Percentiles rank a stretch among this genome's conserved stretches.
Evolutionary conservation across 305 asterid genomes (phyloP).

Genomic region (Nicotiana rustica): DNA sequence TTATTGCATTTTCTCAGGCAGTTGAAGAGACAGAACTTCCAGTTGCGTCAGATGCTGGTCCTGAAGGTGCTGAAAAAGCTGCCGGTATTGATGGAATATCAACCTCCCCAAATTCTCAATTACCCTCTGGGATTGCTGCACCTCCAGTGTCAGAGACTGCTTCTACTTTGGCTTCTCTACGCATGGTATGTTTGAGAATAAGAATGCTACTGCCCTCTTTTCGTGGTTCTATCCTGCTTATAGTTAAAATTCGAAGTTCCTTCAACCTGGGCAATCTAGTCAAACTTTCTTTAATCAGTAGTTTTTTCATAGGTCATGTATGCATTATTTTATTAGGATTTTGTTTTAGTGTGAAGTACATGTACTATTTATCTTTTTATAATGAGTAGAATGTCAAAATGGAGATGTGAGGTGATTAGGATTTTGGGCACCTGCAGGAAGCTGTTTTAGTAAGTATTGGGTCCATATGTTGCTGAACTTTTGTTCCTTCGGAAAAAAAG

Average conservation of each 20-base stretch:
- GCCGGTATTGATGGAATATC: constrained; percentile 51
- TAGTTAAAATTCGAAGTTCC: background rate
- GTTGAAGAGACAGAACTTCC: constrained; percentile 55
- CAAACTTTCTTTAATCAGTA: constrained; percentile 1
- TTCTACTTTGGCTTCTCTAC: constrained; percentile 81
- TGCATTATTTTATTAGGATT: constrained; percentile 5
- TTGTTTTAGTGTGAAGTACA: background rate
- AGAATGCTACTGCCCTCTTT: background rate
- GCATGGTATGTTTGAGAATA: constrained; percentile 62
- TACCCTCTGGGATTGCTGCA: constrained; percentile 53
- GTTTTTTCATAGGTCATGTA: background rate
- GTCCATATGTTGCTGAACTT: constrained; percentile 5
- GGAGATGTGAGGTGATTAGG: constrained; percentile 4
- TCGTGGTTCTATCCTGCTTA: constrained; percentile 1
- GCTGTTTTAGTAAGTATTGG: constrained; percentile 2
- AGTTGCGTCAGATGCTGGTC: constrained; percentile 58
- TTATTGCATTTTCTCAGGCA: constrained; percentile 56
- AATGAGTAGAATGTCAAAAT: background rate
- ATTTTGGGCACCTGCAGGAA: background rate
- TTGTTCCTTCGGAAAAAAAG: background rate
- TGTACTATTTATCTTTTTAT: background rate
- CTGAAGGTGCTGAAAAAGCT: constrained; percentile 59
- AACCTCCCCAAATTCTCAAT: constrained; percentile 65
- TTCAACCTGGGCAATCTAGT: constrained; percentile 7
- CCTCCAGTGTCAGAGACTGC: constrained; percentile 77